Percentiles rank a stretch among this genome's conserved stretches.
Evolutionary conservation across 208 protist genomes (phyloP).

Genomic region (Tritrichomonas foetus): DNA sequence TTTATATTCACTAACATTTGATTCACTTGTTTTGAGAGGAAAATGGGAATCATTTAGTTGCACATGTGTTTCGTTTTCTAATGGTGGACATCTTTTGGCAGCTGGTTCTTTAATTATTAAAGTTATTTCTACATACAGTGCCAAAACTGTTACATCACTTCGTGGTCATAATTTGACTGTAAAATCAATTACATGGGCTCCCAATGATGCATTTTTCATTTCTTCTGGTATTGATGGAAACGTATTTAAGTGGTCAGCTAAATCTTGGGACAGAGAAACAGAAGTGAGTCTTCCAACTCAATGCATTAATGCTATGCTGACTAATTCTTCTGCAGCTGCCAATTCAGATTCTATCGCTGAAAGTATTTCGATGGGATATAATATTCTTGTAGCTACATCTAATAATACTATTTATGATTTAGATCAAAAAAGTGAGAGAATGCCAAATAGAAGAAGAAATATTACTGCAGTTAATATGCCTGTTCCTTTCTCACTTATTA

Average conservation of each 20-base stretch:
- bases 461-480: not conserved
- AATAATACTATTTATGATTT: constrained; percentile 5
- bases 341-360: not conserved
- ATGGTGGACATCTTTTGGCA: constrained; percentile 32
- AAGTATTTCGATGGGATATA: not conserved
- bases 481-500: not conserved
- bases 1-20: constrained; percentile 17
- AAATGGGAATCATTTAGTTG: constrained; percentile 22
- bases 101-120: constrained; percentile 20
- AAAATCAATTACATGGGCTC: constrained; percentile 20
- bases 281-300: not conserved
- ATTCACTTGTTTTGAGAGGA: not conserved
- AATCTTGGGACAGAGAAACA: not conserved
- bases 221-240: not conserved
- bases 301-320: not conserved
- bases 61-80: constrained; percentile 21
- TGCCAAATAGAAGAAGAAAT: not conserved
- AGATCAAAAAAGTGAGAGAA: not conserved
- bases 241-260: not conserved
- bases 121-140: constrained; percentile 8
- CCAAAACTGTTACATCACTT: not conserved
- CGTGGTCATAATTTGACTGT: not conserved
- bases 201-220: constrained; percentile 10
- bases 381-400: not conserved
- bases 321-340: not conserved